phyloP scores from a whole-genome alignment of 2,329 filamentous ascomycete genomes.

The Sarocladium brachiariae region DNA sequence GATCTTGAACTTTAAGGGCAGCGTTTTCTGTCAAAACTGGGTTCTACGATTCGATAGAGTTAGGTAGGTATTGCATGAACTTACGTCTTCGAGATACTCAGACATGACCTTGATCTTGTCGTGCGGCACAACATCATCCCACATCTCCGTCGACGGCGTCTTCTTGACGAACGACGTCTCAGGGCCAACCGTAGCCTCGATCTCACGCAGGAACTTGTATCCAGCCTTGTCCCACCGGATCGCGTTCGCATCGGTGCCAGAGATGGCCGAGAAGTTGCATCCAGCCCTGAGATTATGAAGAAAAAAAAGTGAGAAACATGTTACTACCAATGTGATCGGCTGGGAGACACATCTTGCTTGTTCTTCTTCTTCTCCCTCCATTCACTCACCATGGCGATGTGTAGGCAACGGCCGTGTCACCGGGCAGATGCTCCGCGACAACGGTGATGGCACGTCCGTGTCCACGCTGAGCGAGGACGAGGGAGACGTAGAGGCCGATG shows the following conservation, averaged over 20 bases:
- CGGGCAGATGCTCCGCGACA: constrained; percentile 33
- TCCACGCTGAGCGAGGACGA: constrained; percentile 28
- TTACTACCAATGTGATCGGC: too few species aligned
- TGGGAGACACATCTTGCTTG: too few species aligned
- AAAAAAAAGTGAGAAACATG: too few species aligned
- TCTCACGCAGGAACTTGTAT: constrained; percentile 28
- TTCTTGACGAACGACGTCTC: constrained; percentile 27
- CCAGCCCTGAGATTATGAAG: constrained; percentile 31
- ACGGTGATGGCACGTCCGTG: constrained; percentile 26
- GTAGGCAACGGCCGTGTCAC: constrained; percentile 30
- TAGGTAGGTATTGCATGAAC: constrained; percentile 8
- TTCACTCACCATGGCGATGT: constrained; percentile 34
- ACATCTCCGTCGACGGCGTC: constrained; percentile 33
- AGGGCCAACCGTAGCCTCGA: constrained; percentile 20
- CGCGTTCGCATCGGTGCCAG: constrained; percentile 32
- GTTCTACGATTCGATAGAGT: too few species aligned
- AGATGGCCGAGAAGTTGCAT: constrained; percentile 38
- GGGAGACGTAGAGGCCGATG: constrained; percentile 31
- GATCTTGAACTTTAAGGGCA: constrained; percentile 20
- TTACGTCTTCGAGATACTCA: constrained; percentile 33
- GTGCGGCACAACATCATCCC: constrained; percentile 30
- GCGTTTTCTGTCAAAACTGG: not conserved
- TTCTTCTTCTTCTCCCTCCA: too few species aligned
- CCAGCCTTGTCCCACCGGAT: constrained; percentile 34
- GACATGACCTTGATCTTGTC: constrained; percentile 35